Base-by-base conservation (phyloP, 1,284 basidiomycete genomes). In the Leccinum pseudoinsigne region DNA sequence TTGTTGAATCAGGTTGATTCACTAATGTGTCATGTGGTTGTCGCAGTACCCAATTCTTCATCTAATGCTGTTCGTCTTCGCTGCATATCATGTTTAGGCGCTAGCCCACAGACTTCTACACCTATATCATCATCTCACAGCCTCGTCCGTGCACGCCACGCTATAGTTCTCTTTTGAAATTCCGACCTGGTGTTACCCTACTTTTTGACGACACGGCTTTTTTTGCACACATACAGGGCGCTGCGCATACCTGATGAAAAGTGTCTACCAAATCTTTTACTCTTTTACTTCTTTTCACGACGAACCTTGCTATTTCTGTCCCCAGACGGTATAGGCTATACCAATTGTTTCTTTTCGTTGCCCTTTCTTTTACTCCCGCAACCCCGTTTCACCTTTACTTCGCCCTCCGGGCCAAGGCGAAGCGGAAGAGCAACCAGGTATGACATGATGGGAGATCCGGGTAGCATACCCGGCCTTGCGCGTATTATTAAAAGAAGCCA, bases 11-110 rank as follows among this genome's bases (percentile, higher is more conserved):
- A 31, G 14, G 28, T n/a, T n/a, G 28, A 28, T 55, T 12, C 28
- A 26, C 50, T 53, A 10, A 55, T 9, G 45, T 21, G 42, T 45
- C n/a, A 0, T 28, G 26, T 9, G 9, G 47, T 18, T 26, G 53
- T 60, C 26, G 36, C 51, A 72, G 71, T 69, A 72, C 72, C 62
- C 72, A 73, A 51, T 73, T 76, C 58, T 76, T 76, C 66, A 74
- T 76, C 66, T 76, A 72, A 71, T 60, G 62, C 55, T 66, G 55
- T 72, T 68, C 64, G 64, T 68, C 61, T 51, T 62, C 71, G 62
- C 68, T 70, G 71, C 70, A 71, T 70, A 67, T 67, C 70, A 71
- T 66, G 21, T 72, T 72, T 65, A 67, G 71, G 71, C 70, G 60
- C 60, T 73, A 72, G 68, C 71, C 70, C 72, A 71, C 69, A 72